Conservation (phyloP, 2,329 filamentous ascomycete species). For the Neocatenulostroma microsporum region DNA sequence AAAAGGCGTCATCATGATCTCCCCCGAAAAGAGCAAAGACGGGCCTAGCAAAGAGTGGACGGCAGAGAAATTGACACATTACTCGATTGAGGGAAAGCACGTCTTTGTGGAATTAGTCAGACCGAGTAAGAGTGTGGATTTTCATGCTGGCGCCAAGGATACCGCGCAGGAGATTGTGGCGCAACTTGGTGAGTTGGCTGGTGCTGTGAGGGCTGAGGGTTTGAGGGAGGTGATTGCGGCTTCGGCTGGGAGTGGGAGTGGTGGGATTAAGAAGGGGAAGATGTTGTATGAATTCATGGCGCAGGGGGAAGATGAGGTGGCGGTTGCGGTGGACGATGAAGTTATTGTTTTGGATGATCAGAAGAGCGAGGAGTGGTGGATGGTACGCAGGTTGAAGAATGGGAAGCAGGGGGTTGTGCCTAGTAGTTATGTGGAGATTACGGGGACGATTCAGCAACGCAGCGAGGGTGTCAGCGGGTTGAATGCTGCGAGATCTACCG, state of each 20-base stretch:
- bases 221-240: conserved; percentile 80
- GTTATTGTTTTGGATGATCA: conserved; percentile 82
- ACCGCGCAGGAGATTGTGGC: conserved; percentile 89
- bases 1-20: conserved; percentile 82
- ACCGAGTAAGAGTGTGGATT: conserved; percentile 91
- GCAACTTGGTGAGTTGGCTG: conserved; percentile 80
- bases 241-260: conserved; percentile 52
- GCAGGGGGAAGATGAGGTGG: conserved; percentile 93
- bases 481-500: conserved; percentile 56
- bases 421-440: conserved; percentile 90
- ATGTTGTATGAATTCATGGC: conserved; percentile 95
- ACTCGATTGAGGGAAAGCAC: conserved; percentile 96
- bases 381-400: conserved; percentile 81
- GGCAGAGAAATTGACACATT: conserved; percentile 91
- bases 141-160: conserved; percentile 95
- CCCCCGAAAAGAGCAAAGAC: conserved; percentile 74
- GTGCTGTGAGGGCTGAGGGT: conserved; percentile 73
- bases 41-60: conserved; percentile 87
- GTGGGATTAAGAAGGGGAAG: conserved; percentile 68
- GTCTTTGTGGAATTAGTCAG: conserved; percentile 89
- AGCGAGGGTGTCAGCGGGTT: conserved; percentile 46
- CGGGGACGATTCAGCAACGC: conserved; percentile 53
- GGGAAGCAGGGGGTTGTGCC: conserved; percentile 94
- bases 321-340: conserved; percentile 80
- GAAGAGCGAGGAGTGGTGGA: conserved; percentile 98